These are phyloP conservation scores for Odontarrhena argentea DNA, from an alignment of 345 rosid genomes.

Conservation along the genomic window DNA sequence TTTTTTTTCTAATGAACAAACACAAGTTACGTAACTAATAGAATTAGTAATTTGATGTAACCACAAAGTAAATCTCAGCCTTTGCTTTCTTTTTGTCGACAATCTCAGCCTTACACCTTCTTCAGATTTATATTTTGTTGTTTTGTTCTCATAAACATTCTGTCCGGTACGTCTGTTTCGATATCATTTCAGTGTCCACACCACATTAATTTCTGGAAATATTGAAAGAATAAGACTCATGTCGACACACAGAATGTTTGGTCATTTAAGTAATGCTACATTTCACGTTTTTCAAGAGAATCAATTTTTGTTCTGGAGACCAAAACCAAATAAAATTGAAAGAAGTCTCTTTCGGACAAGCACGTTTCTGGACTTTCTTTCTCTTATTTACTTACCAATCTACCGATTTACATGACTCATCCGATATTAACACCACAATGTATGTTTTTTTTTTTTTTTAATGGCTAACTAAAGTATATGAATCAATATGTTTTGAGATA, in stretches of 20 bases:
- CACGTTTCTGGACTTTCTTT: not conserved
- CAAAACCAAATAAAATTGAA: constrained; percentile 13
- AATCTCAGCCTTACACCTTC: constrained; percentile 8
- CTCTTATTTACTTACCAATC: not conserved
- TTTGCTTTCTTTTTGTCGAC: not conserved
- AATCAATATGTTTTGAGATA: too few species aligned
- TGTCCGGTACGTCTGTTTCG: too few species aligned
- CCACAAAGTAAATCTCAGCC: not conserved
- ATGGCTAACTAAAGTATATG: too few species aligned
- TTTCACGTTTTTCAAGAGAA: too few species aligned
- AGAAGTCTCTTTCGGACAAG: not conserved
- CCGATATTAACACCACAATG: too few species aligned
- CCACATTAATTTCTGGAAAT: not conserved
- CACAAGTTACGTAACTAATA: too few species aligned
- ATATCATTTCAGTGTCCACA: constrained; percentile 2
- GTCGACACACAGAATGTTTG: not conserved
- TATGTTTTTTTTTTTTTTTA: too few species aligned
- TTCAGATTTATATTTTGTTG: not conserved
- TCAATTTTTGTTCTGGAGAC: not conserved
- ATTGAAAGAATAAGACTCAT: constrained; percentile 11
- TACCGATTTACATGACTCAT: too few species aligned
- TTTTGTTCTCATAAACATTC: not conserved
- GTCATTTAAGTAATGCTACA: too few species aligned
- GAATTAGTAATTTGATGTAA: not conserved
- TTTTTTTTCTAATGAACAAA: not conserved